Conservation (phyloP, 768 basidiomycete genomes). For the Obba rivulosa region DNA sequence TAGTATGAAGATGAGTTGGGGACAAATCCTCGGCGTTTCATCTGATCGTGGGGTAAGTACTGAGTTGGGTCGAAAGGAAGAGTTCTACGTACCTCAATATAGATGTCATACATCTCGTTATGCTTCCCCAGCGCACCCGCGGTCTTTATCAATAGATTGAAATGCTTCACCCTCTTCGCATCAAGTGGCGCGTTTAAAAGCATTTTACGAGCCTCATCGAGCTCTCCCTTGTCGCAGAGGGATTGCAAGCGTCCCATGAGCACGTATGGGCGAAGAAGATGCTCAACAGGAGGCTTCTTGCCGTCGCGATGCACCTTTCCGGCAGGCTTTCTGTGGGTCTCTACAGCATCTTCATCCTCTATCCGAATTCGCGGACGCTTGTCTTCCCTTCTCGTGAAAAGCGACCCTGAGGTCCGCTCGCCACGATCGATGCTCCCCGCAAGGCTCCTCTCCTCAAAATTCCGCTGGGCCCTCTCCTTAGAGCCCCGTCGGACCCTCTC, state of each 20-base stretch:
- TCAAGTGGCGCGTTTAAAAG: conserved; percentile 68
- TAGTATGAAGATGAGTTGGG: conserved; percentile 65
- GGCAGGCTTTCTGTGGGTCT: no score
- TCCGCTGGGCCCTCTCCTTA: no score
- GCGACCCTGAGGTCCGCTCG: no score
- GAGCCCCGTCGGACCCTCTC: no score
- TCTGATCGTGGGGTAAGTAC: conserved; percentile 38
- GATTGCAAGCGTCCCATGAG: conserved; percentile 55
- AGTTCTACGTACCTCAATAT: conserved; percentile 50
- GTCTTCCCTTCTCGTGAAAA: no score
- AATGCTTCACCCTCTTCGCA: conserved; percentile 68
- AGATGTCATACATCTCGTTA: conserved; percentile 60
- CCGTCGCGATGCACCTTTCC: no score
- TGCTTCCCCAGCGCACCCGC: conserved; percentile 52
- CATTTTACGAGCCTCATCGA: conserved; percentile 59
- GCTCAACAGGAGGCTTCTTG: neutral
- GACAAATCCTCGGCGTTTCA: conserved; percentile 78
- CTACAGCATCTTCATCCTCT: no score
- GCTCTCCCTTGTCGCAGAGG: conserved; percentile 46
- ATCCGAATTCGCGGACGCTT: no score
- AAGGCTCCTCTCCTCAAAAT: no score
- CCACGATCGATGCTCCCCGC: no score
- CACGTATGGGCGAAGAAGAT: conserved; percentile 55
- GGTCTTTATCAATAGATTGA: conserved; percentile 76
- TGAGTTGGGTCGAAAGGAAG: conserved; percentile 6